Conservation (phyloP, 2,329 filamentous ascomycete genomes). For the Emmonsiellopsis sp. region DNA sequence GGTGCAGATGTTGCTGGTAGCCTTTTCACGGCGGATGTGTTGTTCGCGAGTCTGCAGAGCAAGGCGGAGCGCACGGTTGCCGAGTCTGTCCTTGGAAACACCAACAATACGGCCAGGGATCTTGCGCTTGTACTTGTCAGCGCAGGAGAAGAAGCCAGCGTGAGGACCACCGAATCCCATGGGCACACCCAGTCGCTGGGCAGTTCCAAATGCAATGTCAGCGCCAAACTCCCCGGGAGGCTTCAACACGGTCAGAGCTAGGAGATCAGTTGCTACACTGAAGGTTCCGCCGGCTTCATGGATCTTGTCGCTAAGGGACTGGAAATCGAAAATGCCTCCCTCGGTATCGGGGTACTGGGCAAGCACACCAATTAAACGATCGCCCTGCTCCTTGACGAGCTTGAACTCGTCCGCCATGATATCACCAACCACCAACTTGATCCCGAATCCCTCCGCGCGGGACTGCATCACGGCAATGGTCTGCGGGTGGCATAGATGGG, state of each 20-base stretch:
- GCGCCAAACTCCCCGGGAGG: constrained; percentile 91
- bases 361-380: constrained; percentile 77
- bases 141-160: constrained; percentile 88
- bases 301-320: constrained; percentile 61
- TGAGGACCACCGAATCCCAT: constrained; percentile 92
- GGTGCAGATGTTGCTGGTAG: constrained; percentile 95
- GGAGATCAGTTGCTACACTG: constrained; percentile 78
- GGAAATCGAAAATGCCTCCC: constrained; percentile 69
- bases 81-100: constrained; percentile 81
- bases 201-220: constrained; percentile 87
- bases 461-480: constrained; percentile 76
- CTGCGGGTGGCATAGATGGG: constrained; percentile 71
- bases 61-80: constrained; percentile 69
- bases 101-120: constrained; percentile 86
- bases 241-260: constrained; percentile 77
- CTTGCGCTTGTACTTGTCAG: constrained; percentile 86
- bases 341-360: constrained; percentile 93
- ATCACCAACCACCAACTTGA: constrained; percentile 65
- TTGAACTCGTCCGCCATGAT: constrained; percentile 56
- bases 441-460: constrained; percentile 83
- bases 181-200: constrained; percentile 84
- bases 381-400: constrained; percentile 62
- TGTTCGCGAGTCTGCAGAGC: constrained; percentile 90
- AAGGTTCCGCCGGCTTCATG: constrained; percentile 72
- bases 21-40: constrained; percentile 92